phyloP scores from a whole-genome alignment of 306 rosid genomes.

The Rosa persica region DNA sequence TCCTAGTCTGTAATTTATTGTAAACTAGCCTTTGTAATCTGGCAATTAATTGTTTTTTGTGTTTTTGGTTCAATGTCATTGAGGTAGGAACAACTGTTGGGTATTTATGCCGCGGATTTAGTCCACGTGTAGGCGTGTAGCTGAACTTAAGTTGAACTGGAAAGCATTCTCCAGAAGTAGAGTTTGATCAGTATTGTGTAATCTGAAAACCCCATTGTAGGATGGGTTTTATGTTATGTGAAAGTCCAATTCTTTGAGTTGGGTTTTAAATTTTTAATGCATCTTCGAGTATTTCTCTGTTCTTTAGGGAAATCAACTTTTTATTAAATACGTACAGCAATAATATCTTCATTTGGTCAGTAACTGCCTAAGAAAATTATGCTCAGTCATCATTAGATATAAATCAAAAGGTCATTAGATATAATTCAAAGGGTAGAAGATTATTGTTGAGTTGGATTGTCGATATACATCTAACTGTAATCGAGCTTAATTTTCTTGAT shows the following conservation, averaged over 20 bases:
- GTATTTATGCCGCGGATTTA: background rate
- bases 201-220: background rate
- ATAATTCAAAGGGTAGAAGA: no score
- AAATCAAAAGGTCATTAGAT: no score
- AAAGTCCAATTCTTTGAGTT: background rate
- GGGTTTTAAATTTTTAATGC: background rate
- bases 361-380: no score
- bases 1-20: slow-evolving; percentile 33
- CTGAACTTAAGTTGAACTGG: background rate
- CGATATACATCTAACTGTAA: no score
- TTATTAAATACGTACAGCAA: no score
- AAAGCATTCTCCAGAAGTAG: background rate
- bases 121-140: slow-evolving; percentile 10
- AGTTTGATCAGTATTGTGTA: background rate
- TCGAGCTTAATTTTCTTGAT: no score
- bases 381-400: no score
- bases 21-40: slow-evolving; percentile 38
- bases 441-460: no score
- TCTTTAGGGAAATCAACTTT: no score
- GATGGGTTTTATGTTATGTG: background rate
- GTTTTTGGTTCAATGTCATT: background rate
- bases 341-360: no score
- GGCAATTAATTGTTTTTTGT: slow-evolving; percentile 1
- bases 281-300: background rate
- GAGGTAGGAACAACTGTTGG: slow-evolving; percentile 6